Base-by-base conservation (phyloP, 306 rosid species). In the Sesbania bispinosa region DNA sequence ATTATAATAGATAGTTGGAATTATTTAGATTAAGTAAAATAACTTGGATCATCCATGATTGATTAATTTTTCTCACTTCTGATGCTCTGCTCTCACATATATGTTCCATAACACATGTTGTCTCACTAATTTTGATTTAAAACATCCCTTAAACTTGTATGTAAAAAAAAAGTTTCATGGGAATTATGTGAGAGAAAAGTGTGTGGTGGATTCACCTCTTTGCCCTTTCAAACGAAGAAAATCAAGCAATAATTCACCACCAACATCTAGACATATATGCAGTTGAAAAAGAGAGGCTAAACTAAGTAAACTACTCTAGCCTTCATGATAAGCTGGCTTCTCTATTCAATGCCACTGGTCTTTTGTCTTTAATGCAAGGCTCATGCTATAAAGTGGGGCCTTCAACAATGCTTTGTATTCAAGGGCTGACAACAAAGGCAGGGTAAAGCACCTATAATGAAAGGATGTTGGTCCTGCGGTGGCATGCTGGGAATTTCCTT, bases 391-490 rank as follows among this genome's bases (percentile, higher is more conserved):
- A 24, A 15, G 64, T 61, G 77, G 82, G 77, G 71, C 73, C 85
- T 36, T 45, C 19, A 33, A 53, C 59, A 2, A 62, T 23, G 63
- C 24, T 20, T 75, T 48, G 79, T 11, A 41, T 39, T 46, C 1
- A 69, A 24, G 58, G 26, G 16, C 54, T 52, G 77, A 45, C 63
- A 75, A 29, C 5, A 69, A 68, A 60, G 69, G 5, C 5, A 15
- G 27, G 52, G 18, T 30, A 48, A 23, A 46, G 14, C 6, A 16
- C 27, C 72, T 21, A 43, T 35, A 26, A 26, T 65, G 29, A 66
- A 33, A 43, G 62, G 52, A 77, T 77, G 85, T 67, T 73, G 55
- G 82, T 42, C 66, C 63, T 60, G 33, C 5, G 74, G 80, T 67
- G 45, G 70, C 80, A 77, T 72, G 61, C 59, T 60, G 36, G 7